Percentiles rank a stretch among this genome's conserved stretches.
Evolutionary conservation across 345 rosid species (phyloP).

Genomic region (Sonneratia alba): DNA sequence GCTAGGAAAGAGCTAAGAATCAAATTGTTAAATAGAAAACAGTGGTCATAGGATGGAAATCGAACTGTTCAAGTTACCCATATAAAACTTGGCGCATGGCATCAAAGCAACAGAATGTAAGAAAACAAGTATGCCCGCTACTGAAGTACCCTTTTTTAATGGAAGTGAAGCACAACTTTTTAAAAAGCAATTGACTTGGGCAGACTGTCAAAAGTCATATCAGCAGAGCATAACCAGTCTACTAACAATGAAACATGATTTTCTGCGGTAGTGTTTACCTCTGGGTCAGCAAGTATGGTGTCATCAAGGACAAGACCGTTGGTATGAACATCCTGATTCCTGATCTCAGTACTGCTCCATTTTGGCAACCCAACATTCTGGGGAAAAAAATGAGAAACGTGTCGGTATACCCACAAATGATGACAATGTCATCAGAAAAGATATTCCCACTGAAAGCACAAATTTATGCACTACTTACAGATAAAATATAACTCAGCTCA

Average conservation of each 20-base stretch:
- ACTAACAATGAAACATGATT: not conserved
- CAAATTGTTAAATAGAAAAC: no score
- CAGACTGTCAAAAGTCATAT: not conserved
- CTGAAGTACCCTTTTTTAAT: not conserved
- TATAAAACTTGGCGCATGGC: not conserved
- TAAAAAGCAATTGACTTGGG: not conserved
- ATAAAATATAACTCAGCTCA: constrained; percentile 69
- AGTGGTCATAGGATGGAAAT: no score
- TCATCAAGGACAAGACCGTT: constrained; percentile 89
- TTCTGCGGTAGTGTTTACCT: constrained; percentile 36
- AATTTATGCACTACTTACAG: constrained; percentile 36
- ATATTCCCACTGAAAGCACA: constrained; percentile 6
- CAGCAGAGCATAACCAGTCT: not conserved
- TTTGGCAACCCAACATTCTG: constrained; percentile 85
- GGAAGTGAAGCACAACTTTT: not conserved
- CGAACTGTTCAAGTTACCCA: not conserved
- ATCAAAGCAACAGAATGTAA: not conserved
- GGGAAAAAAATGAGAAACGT: constrained; percentile 9
- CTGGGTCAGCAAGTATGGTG: constrained; percentile 64
- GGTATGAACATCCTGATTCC: constrained; percentile 82
- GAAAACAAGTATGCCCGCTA: not conserved
- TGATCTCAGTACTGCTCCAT: constrained; percentile 77
- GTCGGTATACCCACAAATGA: constrained; percentile 6
- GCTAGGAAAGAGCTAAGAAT: no score
- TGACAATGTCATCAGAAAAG: not conserved